Evolutionary conservation across 345 rosid genomes (phyloP), one percentile per base, ranked within the genome.

Genomic region (Eucalyptus erythrocorys): DNA sequence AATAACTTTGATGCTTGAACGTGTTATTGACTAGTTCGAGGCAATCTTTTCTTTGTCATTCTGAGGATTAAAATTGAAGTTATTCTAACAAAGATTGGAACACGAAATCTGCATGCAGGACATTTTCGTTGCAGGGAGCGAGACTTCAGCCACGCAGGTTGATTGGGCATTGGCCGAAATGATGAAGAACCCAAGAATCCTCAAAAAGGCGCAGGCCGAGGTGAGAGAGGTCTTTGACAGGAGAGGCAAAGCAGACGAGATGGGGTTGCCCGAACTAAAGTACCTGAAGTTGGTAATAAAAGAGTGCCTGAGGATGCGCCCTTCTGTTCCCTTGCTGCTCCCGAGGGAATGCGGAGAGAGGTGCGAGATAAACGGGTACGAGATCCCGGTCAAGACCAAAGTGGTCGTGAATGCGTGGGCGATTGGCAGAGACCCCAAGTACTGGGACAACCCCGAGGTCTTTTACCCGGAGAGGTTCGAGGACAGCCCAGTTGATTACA

Each of bases 121-220:
- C 43, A 42, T 92, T 6, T 91, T 92, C 17, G 3, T 4, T 45
- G 93, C 87, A 3, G 93, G 94, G 51, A 85, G 87, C 47, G 93
- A 93, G 8, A 90, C 93, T 49, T 90, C 92, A 30, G 19, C 91
- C 17, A 88, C 91, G 48, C 17, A 37, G 40, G 43, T 90, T 5
- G 91, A 89, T 6, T 90, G 92, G 93, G 90, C 92, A 32, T 88
- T 92, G 90, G 76, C 90, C 4, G 91, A 91, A 47, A 8, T 92
- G 80, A 26, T 90, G 42, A 92, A 43, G 19, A 89, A 93, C 48
- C 96, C 92, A 15, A 57, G 84, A 26, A 8, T 85, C 68, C 88
- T 93, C 87, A 79, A 87, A 16, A 89, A 88, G 89, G 93, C 92
- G 48, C 93, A 89, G 48, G 81, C 55, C 13, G 91, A 92, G 89